Evolutionary conservation across 208 protist species (phyloP).

Genomic region (Leishmania tropica): DNA sequence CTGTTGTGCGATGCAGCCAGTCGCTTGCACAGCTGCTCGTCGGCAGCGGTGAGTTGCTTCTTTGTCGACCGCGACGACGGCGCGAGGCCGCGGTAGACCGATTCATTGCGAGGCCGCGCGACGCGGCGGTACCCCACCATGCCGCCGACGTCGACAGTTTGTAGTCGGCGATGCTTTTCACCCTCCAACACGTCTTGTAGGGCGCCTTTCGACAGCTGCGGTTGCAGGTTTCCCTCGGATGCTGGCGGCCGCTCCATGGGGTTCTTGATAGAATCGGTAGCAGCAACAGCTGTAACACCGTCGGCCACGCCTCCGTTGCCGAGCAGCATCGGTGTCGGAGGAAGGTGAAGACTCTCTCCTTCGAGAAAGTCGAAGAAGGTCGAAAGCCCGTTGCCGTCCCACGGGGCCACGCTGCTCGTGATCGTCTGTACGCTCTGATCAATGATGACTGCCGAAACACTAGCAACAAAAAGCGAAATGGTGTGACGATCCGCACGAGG

Average conservation of each 20-base stretch:
- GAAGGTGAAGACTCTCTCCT: neutral
- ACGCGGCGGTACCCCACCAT: neutral
- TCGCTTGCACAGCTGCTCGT: conserved; percentile 16
- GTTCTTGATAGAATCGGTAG: neutral
- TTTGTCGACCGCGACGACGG: conserved; percentile 21
- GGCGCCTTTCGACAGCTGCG: neutral
- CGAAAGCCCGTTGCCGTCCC: neutral
- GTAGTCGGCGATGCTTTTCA: conserved; percentile 9
- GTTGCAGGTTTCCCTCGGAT: conserved; percentile 1
- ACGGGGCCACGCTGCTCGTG: neutral
- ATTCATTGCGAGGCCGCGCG: neutral
- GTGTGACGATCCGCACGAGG: neutral
- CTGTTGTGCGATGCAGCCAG: neutral
- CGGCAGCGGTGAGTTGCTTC: conserved; percentile 3
- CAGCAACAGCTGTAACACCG: too few relatives aligned
- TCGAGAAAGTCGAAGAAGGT: neutral
- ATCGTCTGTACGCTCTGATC: neutral
- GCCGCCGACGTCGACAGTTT: neutral
- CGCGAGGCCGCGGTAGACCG: conserved; percentile 9
- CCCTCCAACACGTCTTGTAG: neutral
- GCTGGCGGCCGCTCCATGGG: neutral
- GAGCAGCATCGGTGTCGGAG: neutral
- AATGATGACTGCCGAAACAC: neutral
- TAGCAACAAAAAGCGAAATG: neutral
- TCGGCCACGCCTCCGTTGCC: neutral